phyloP scores from a whole-genome alignment of 345 rosid species.

The Gossypium herbaceum region DNA sequence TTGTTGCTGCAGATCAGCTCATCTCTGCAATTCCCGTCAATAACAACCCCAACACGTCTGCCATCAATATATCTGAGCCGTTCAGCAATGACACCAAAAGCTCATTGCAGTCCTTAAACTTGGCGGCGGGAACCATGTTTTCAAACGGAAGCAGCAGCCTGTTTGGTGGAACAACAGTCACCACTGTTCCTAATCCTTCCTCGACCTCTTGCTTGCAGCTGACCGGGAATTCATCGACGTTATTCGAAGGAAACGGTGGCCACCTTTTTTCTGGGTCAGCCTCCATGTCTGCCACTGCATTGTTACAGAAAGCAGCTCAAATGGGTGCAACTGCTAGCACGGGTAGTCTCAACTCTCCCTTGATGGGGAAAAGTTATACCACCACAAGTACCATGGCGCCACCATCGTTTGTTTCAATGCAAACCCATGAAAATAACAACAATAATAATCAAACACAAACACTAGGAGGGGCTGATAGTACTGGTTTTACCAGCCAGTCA shows the following conservation, averaged over 20 bases:
- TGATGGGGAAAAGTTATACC: constrained; percentile 13
- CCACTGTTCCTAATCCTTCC: constrained; percentile 1
- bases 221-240: constrained; percentile 19
- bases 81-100: constrained; percentile 18
- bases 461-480: neutral
- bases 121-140: constrained; percentile 20
- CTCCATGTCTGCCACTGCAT: constrained; percentile 51
- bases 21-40: constrained; percentile 18
- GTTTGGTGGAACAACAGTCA: constrained; percentile 9
- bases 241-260: constrained; percentile 20
- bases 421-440: neutral
- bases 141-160: constrained; percentile 11
- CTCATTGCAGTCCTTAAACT: constrained; percentile 17
- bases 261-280: constrained; percentile 15
- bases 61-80: constrained; percentile 13
- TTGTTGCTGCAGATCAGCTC: constrained; percentile 16
- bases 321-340: constrained; percentile 43
- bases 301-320: constrained; percentile 52
- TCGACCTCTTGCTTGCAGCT: constrained; percentile 25
- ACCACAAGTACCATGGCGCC: constrained; percentile 25
- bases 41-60: constrained; percentile 16
- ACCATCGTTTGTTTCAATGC: constrained; percentile 23
- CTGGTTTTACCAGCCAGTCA: constrained; percentile 16
- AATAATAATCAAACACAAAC: constrained; percentile 9
- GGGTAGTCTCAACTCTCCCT: constrained; percentile 19